Conservation (phyloP, 2,329 filamentous ascomycete genomes). For the Epichloe gansuensis region DNA sequence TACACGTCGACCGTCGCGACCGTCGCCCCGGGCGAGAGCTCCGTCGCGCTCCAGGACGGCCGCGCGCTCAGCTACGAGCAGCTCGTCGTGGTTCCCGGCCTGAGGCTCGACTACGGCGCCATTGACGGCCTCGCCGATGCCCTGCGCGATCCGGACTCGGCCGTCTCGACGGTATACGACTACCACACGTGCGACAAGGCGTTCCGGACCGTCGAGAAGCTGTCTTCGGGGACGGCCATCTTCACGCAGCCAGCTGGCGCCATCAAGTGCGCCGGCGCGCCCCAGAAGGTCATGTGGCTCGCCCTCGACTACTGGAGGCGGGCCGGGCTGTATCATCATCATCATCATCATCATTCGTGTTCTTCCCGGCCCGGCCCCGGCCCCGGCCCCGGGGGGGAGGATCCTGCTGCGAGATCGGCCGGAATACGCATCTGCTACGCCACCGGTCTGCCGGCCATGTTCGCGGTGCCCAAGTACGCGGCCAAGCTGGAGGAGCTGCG, state of each 20-base stretch:
- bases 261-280: conserved; percentile 49
- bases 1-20: conserved; percentile 39
- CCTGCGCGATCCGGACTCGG: conserved; percentile 31
- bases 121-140: conserved; percentile 46
- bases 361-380: too few species aligned
- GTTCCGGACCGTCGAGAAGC: conserved; percentile 31
- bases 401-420: conserved; percentile 27
- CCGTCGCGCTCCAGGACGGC: conserved; percentile 40
- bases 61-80: conserved; percentile 49
- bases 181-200: conserved; percentile 44
- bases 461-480: conserved; percentile 47
- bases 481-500: conserved; percentile 39
- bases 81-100: conserved; percentile 48
- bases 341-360: too few species aligned
- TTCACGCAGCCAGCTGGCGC: conserved; percentile 47
- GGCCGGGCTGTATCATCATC: conserved; percentile 27
- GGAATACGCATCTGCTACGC: conserved; percentile 35
- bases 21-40: conserved; percentile 44
- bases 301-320: conserved; percentile 46
- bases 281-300: conserved; percentile 51
- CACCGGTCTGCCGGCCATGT: conserved; percentile 43
- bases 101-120: conserved; percentile 35
- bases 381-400: background rate
- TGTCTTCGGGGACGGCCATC: conserved; percentile 38
- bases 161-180: conserved; percentile 44